Conservation (phyloP, 805 yeast genomes). For the Candida krabiensis region DNA sequence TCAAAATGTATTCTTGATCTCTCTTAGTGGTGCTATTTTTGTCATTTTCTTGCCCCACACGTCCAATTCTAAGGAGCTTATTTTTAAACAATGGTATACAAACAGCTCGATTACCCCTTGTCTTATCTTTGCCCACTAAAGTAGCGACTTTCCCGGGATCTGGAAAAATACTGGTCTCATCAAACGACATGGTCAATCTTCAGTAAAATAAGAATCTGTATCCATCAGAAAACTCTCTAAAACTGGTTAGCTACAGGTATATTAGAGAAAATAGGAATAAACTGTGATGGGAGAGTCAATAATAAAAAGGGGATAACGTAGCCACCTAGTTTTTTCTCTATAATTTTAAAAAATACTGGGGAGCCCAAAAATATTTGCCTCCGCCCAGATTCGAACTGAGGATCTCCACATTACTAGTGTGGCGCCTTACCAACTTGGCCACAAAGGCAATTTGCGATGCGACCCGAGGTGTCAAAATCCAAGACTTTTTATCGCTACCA, state of each 20-base stretch:
- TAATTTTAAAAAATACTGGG: too few relatives aligned
- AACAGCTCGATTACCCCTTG: neutral
- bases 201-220: too few relatives aligned
- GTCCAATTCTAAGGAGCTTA: constrained; percentile 42
- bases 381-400: constrained; percentile 33
- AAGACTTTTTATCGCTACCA: neutral
- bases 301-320: too few relatives aligned
- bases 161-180: too few relatives aligned
- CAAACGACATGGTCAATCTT: too few relatives aligned
- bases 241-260: too few relatives aligned
- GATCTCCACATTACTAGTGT: constrained; percentile 38
- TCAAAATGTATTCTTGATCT: constrained; percentile 26
- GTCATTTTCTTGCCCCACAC: constrained; percentile 35
- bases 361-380: neutral
- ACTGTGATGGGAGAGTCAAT: too few relatives aligned
- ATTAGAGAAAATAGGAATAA: too few relatives aligned
- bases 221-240: too few relatives aligned
- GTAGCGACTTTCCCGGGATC: neutral
- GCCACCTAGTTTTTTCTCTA: too few relatives aligned
- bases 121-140: constrained; percentile 6
- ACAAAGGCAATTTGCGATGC: constrained; percentile 3
- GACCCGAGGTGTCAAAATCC: neutral
- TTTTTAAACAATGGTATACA: constrained; percentile 26
- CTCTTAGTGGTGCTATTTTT: constrained; percentile 3
- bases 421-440: constrained; percentile 38